Base-by-base conservation (phyloP, 2,329 filamentous ascomycete genomes). In the Ceratocystis alfenasii region DNA sequence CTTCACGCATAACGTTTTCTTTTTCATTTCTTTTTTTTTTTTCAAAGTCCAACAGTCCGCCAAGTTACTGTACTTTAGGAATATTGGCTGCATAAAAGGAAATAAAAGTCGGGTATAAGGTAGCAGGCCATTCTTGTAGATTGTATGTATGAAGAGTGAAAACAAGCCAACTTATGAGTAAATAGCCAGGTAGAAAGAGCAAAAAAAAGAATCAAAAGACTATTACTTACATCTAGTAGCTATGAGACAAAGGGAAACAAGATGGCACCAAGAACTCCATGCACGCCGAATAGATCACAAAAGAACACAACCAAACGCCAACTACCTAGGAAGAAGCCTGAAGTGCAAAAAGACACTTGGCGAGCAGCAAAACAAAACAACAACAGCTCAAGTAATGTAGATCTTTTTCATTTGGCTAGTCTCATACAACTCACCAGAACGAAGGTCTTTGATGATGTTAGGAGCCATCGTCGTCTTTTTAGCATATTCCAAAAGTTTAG, bases 361-460 rank as follows among this genome's bases (percentile, higher is more conserved):
- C 7, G 20, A 28, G 48, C 46, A 48, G 45, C 5, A 50, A 8
- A 25, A 53, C 20, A 10, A 17, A 25, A 28, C 1, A 59, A 15
- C 53, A 57, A 22, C 28, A 5, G 12, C 5, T 59, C 77, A 96
- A 65, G 90, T 90, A 68, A 97, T 96, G 73, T 87, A 99, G 25
- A 97, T 91, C 78, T 95, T 96, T 78, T 88, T 88, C 67, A 94
- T 77, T 65, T 83, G 79, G 1, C 80, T 79, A 64, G 80, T 77
- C 0, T 79, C 75, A 72, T 82, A 94, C 10, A 88, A 76, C 63
- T 89, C 83, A 0, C 87, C 87, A 0, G 88, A 91, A 20, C 87
- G 85, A 22, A 91, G 83, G 76, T 97, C 93, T 73, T 88, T 88
- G 15, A 96, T 81, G 71, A 81, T 80, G 4, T 83, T 86, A 5